Base-by-base conservation (phyloP, 192 early-diverging fungal species). In the Polychytrium aggregatum region DNA sequence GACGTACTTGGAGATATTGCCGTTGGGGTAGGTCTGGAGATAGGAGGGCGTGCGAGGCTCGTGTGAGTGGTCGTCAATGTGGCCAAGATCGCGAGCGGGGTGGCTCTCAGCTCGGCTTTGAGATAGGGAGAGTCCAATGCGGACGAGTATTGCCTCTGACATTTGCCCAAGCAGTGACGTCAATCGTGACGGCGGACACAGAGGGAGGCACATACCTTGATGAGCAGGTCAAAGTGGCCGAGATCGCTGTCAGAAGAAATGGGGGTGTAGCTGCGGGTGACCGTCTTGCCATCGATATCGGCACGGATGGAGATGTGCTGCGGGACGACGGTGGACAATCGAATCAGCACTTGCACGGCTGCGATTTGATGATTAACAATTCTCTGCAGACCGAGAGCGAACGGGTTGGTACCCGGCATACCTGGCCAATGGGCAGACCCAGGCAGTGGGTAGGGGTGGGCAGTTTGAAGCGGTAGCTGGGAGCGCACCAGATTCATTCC, bases 341-440 rank as follows among this genome's bases (percentile, higher is more conserved):
- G 20, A 28, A 40, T 3, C 24, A 40, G 35, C 8, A 39, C 22
- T 13, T 31, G 33, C 25, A 18, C 11, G 41, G 29, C 14, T 39
- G 14, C 38, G 20, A 28, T 8, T 20, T 18, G 21, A 7, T 24
- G 26, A 20, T n/a, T n/a, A n/a, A n/a, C n/a, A n/a, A n/a, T n/a
- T n/a, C n/a, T n/a, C n/a, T n/a, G n/a, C n/a, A n/a, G n/a, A n/a
- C n/a, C n/a, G n/a, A n/a, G n/a, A n/a, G n/a, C n/a, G n/a, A n/a
- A n/a, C n/a, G 27, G 16, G 18, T n/a, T n/a, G n/a, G n/a, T n/a
- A n/a, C 4, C 7, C 9, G 14, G 26, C 50, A 25, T 34, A 65
- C 52, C 64, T 90, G 90, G 1, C 92, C 92, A 53, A 87, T 89
- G 38, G 92, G 92, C 43, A 96, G 69, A n/a, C 89, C 89, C 39